Base-by-base conservation (phyloP, 2,329 filamentous ascomycete genomes). In the Curvularia eragrostidis region DNA sequence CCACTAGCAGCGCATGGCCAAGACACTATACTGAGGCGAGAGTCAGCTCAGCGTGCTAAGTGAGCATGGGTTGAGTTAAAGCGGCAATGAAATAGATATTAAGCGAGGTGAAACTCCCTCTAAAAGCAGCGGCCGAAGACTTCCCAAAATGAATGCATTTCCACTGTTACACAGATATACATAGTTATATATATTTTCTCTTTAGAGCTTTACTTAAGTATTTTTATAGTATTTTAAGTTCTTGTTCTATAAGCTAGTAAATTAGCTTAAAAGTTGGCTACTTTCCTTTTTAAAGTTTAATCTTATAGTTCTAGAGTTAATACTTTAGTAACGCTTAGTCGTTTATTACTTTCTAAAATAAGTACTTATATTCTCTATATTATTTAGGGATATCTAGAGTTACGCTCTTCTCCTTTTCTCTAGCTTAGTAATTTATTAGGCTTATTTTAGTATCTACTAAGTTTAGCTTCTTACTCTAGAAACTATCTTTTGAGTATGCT, bases 31-130 rank as follows among this genome's bases (percentile, higher is more conserved):
- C 42, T 34, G 15, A 56, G 38, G 54, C 46, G 15, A 52, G 47
- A 24, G 2, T 41, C 47, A 30, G 21, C 54, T 51, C 30, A n/a
- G 54, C 47, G 23, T 49, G 21, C 18, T 39, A 21, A 36, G 47
- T 48, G 47, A 39, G 47, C 26, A 5, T 28, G 10, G 43, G 44
- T 52, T 54, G 46, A 3, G 52, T 58, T 50, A 30, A 39, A 49
- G 32, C 28, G 18, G 44, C 28, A 24, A 49, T 49, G 21, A 3
- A 6, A 38, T 1, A 49, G 21, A 28, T 5, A n/a, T 18, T 49
- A 38, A 39, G 38, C 48, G 38, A 51, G 48, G 36, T 51, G 24
- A 15, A 41, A 51, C 42, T 7, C n/a, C 48, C 38, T 32, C 48
- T 26, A 51, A 51, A 51, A 51, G 48, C 48, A 32, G 48, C 48